These are phyloP conservation scores for Aspergillus viridinutans DNA, from an alignment of 2,329 filamentous ascomycete species.

Conservation along the genomic window DNA sequence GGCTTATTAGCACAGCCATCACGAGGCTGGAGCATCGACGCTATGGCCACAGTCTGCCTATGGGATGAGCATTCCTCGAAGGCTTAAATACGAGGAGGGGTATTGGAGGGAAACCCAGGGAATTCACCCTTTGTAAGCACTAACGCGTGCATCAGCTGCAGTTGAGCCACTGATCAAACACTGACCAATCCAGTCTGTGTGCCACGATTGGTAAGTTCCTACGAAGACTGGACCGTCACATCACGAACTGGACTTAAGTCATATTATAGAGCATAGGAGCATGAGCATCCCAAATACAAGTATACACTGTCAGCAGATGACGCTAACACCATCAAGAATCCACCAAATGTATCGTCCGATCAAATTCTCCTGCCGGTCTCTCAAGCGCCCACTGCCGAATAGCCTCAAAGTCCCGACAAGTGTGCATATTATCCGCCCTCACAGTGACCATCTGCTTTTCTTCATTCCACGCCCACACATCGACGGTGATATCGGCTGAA, in stretches of 20 bases:
- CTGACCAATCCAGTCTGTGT: conserved; percentile 6
- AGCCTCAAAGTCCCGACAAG: conserved; percentile 14
- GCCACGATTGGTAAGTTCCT: conserved; percentile 6
- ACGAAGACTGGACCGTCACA: too few species aligned
- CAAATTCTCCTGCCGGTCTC: background rate
- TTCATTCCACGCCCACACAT: conserved; percentile 8
- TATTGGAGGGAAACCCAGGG: too few species aligned
- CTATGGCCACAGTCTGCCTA: background rate
- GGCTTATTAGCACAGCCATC: background rate
- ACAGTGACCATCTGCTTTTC: background rate
- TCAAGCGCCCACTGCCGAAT: conserved; percentile 9
- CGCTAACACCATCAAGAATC: background rate
- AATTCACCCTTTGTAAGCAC: too few species aligned
- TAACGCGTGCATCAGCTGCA: too few species aligned
- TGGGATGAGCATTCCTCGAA: background rate
- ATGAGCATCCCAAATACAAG: too few species aligned
- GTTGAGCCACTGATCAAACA: background rate
- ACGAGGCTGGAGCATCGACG: background rate
- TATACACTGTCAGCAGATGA: too few species aligned
- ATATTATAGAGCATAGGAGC: too few species aligned
- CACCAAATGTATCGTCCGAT: background rate
- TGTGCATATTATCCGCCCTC: conserved; percentile 4
- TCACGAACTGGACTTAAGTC: too few species aligned
- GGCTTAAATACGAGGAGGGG: too few species aligned
- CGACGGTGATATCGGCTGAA: conserved; percentile 7